Conservation (phyloP, 2,329 filamentous ascomycete species). For the Aspergillus uvarum region DNA sequence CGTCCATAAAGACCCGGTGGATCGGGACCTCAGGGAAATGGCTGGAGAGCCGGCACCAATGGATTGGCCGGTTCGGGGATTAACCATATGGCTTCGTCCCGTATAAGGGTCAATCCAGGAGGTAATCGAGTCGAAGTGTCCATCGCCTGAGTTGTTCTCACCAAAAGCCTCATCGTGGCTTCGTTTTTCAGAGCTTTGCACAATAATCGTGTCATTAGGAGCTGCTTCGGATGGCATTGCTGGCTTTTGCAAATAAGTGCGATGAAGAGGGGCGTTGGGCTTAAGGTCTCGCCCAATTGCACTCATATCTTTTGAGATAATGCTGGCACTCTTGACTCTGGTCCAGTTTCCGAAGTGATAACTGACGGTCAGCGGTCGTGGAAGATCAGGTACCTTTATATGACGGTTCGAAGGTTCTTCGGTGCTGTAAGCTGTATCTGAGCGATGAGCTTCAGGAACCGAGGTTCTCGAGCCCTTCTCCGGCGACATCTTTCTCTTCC, state of each 20-base stretch:
- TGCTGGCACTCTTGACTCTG: conserved; percentile 40
- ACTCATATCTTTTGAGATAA: neutral
- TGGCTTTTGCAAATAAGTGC: neutral
- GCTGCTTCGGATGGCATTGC: neutral
- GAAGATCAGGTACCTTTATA: conserved; percentile 34
- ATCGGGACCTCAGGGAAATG: conserved; percentile 17
- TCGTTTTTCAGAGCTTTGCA: neutral
- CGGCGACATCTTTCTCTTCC: conserved; percentile 15
- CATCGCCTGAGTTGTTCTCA: neutral
- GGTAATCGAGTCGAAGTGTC: conserved; percentile 22
- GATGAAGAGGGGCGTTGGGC: neutral
- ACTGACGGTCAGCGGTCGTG: conserved; percentile 14
- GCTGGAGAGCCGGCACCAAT: conserved; percentile 14
- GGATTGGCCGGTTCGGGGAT: conserved; percentile 38
- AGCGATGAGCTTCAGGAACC: neutral
- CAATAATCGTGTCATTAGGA: neutral
- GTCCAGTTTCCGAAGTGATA: conserved; percentile 42
- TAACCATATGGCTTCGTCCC: conserved; percentile 33
- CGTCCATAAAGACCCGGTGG: conserved; percentile 16
- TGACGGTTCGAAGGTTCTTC: conserved; percentile 27
- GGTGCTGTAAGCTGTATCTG: conserved; percentile 7
- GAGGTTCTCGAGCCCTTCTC: neutral
- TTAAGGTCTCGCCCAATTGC: neutral
- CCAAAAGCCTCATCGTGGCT: neutral
- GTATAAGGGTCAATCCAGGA: conserved; percentile 64